Evolutionary conservation across 2,329 filamentous ascomycete genomes (phyloP).

Genomic region (Talaromyces sp.): DNA sequence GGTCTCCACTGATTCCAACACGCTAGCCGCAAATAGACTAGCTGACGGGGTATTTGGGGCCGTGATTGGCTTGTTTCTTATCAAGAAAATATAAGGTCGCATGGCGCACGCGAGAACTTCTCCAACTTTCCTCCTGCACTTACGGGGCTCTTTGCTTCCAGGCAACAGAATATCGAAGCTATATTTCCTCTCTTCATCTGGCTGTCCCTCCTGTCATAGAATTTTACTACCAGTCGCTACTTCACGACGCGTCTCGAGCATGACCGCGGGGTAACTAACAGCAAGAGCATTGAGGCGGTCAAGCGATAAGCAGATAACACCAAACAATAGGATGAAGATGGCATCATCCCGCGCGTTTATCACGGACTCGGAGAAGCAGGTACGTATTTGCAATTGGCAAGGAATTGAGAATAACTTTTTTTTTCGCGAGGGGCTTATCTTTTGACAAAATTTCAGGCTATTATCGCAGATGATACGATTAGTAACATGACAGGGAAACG

Average conservation of each 20-base stretch:
- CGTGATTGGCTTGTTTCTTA: neutral
- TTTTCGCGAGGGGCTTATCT: neutral
- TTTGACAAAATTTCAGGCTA: neutral
- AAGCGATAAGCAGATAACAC: neutral
- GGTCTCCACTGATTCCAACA: too few relatives aligned
- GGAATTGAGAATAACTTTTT: neutral
- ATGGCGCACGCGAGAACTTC: neutral
- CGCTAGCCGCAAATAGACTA: too few relatives aligned
- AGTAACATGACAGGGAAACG: neutral
- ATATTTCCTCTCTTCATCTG: neutral
- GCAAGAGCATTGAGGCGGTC: neutral
- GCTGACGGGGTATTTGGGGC: too few relatives aligned
- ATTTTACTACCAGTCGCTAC: neutral
- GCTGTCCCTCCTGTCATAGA: neutral
- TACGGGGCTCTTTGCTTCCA: neutral
- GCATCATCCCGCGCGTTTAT: neutral
- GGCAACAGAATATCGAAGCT: neutral
- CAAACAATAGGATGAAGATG: neutral
- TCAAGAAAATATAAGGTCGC: neutral
- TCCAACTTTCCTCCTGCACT: neutral
- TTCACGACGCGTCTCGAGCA: neutral
- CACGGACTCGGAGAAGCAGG: conserved; percentile 11
- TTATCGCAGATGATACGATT: conserved; percentile 1
- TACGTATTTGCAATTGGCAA: neutral
- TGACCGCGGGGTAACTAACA: neutral